Base-by-base conservation (phyloP, 495 filamentous ascomycete genomes). In the Hypoxylon crocopeplum region DNA sequence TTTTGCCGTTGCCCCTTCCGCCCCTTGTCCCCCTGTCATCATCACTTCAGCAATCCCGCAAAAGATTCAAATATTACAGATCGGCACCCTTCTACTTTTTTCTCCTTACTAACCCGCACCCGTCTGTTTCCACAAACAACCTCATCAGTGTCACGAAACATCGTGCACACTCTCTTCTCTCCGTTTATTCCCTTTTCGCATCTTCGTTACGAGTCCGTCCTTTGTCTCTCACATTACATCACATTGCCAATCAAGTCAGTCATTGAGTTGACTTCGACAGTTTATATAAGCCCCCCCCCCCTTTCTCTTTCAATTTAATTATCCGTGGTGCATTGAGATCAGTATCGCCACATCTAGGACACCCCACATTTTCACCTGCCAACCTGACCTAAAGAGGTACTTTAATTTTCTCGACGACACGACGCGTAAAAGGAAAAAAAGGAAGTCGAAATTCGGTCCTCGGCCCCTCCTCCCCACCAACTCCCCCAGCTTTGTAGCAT, bases 21-120 rank as follows among this genome's bases (percentile, higher is more conserved):
- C 33, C 48, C 48, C 52, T 48, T 46, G 11, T 42, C 33, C 53
- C 33, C 54, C 39, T 59, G 44, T 55, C 55, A 59, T 55, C 39
- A 58, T 55, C 34, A 48, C 37, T 54, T 53, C 30, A 46, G 27
- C 54, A 52, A 53, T 45, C 50, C 50, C 38, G 37, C 16, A 3
- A 41, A 25, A 13, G 10, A 54, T 63, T 53, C 38, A 58, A 53
- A 64, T 54, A 64, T 41, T 48, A 41, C 40, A 49, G 48, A 54
- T 63, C 59, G 34, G 41, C 59, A 39, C 48, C 4, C 34, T 3
- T 5, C n/a, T 19, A 39, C 42, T 53, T 44, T 42, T 22, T 24
- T 32, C 13, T 56, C 40, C 40, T 48, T 58, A 48, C 36, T 63
- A 44, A 63, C 59, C 27, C 10, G 13, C 32, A 48, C 32, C 46